These are phyloP conservation scores for Hevea brasiliensis DNA, from an alignment of 345 rosid genomes.

Conservation along the genomic window DNA sequence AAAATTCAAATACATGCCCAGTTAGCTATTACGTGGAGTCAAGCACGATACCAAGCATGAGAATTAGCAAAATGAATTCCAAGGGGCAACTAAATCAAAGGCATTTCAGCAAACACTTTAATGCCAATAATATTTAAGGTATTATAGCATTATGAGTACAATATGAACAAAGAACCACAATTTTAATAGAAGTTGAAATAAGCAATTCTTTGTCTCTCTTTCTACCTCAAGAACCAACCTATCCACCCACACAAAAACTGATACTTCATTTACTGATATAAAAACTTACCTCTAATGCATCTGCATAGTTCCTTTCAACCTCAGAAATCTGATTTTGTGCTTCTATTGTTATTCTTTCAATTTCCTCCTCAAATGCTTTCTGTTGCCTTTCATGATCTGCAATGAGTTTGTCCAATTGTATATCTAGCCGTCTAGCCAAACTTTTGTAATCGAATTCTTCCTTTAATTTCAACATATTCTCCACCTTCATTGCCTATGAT, in stretches of 20 bases:
- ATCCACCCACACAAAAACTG: neutral
- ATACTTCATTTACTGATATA: neutral
- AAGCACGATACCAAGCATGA: constrained; percentile 14
- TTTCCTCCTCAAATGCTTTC: constrained; percentile 77
- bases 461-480: constrained; percentile 95
- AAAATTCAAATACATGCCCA: neutral
- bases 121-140: neutral
- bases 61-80: neutral
- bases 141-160: neutral
- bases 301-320: constrained; percentile 65
- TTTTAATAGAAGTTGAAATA: neutral
- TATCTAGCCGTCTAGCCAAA: constrained; percentile 83
- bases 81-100: neutral
- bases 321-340: constrained; percentile 64
- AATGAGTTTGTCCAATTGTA: constrained; percentile 82
- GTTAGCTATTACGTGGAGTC: constrained; percentile 4
- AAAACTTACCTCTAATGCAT: constrained; percentile 69
- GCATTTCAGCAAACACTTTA: neutral
- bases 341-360: constrained; percentile 67
- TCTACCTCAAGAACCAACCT: neutral
- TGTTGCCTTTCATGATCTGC: constrained; percentile 94
- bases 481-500: constrained; percentile 95
- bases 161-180: neutral
- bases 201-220: neutral
- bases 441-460: constrained; percentile 99